These are phyloP conservation scores for Boletus semigastroideus DNA, from an alignment of 1,284 basidiomycete species.

Conservation along the genomic window DNA sequence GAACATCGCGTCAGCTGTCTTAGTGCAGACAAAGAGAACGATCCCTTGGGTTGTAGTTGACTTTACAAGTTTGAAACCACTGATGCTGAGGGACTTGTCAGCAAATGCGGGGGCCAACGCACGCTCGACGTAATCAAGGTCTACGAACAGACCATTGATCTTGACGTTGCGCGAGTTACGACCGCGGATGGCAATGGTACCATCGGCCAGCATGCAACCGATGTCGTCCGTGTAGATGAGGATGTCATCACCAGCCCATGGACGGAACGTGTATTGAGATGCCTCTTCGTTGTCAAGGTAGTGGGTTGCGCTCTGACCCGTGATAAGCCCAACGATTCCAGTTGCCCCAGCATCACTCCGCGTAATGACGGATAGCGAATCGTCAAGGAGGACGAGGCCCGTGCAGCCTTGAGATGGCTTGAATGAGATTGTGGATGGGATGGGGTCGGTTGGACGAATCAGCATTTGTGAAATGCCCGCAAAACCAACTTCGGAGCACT, in stretches of 20 bases:
- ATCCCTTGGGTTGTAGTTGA: constrained; percentile 22
- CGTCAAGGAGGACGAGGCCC: constrained; percentile 29
- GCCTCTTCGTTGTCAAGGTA: constrained; percentile 29
- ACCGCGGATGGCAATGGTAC: constrained; percentile 28
- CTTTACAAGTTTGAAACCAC: constrained; percentile 29
- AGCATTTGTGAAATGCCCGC: constrained; percentile 34
- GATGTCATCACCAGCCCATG: constrained; percentile 23
- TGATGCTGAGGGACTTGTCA: constrained; percentile 10
- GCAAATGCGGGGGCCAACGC: constrained; percentile 25
- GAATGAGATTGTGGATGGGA: constrained; percentile 27
- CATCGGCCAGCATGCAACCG: constrained; percentile 29
- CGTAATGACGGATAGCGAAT: constrained; percentile 21
- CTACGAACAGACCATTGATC: constrained; percentile 30
- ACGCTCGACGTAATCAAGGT: constrained; percentile 30
- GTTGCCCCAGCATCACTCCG: constrained; percentile 15
- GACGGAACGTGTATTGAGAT: constrained; percentile 29
- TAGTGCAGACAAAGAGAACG: constrained; percentile 22
- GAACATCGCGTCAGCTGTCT: constrained; percentile 19
- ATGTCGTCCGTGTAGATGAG: constrained; percentile 31
- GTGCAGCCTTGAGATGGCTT: constrained; percentile 28
- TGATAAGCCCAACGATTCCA: constrained; percentile 28
- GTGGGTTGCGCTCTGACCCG: constrained; percentile 25
- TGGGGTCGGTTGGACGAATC: constrained; percentile 24
- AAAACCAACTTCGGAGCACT: constrained; percentile 33
- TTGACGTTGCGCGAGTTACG: constrained; percentile 32